Evolutionary conservation across 2,329 filamentous ascomycete genomes (phyloP).

Genomic region (Cercospora citrullina): DNA sequence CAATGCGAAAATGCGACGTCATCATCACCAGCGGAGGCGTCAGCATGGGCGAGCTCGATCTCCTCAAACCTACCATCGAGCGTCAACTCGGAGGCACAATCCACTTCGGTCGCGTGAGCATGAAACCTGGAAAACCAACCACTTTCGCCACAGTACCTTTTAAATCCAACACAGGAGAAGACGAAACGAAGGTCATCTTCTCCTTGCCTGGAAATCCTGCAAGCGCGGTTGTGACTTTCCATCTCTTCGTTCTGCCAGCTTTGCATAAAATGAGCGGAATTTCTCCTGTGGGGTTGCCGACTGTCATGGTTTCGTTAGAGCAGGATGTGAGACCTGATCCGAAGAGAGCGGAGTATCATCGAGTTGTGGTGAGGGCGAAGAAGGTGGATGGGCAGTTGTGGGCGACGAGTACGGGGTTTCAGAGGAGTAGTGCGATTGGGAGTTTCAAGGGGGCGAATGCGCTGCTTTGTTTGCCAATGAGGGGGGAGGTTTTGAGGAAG

Average conservation of each 20-base stretch:
- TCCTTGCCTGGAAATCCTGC: constrained; percentile 92
- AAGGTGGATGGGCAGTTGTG: constrained; percentile 63
- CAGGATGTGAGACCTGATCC: constrained; percentile 74
- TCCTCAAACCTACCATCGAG: constrained; percentile 95
- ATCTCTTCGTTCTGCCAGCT: constrained; percentile 88
- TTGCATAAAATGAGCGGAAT: constrained; percentile 76
- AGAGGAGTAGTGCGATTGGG: constrained; percentile 85
- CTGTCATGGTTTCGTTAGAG: constrained; percentile 67
- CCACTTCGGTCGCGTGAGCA: constrained; percentile 91
- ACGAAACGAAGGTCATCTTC: constrained; percentile 74
- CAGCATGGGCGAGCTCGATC: constrained; percentile 95
- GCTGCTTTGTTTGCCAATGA: constrained; percentile 71
- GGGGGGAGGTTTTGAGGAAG: constrained; percentile 63
- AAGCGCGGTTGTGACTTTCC: constrained; percentile 86
- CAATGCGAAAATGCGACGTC: constrained; percentile 72
- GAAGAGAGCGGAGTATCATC: constrained; percentile 83
- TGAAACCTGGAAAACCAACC: constrained; percentile 98
- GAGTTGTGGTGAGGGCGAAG: constrained; percentile 68
- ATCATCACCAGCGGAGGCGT: constrained; percentile 92
- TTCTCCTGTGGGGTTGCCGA: constrained; percentile 66
- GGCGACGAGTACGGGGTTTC: constrained; percentile 81
- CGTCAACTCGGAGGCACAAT: constrained; percentile 85
- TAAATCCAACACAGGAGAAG: constrained; percentile 54
- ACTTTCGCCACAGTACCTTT: constrained; percentile 87
- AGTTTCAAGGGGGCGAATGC: constrained; percentile 89